Conservation (phyloP, 305 asterid genomes). For the Rubia peregrina region DNA sequence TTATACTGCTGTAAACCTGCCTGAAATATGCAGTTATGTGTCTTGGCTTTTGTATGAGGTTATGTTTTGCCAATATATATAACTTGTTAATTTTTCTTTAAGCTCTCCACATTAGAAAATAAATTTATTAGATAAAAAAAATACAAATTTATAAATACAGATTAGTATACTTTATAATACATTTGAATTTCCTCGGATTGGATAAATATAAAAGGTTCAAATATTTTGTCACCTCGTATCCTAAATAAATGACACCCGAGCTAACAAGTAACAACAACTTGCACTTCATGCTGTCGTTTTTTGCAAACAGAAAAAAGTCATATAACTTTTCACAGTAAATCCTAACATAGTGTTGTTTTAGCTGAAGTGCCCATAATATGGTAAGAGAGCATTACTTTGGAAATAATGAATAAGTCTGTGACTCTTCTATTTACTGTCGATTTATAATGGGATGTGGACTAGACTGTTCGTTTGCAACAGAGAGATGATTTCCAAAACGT, state of each 20-base stretch:
- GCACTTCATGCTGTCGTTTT: not conserved
- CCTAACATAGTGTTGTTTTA: not conserved
- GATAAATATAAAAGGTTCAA: too few relatives aligned
- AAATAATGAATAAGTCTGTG: not conserved
- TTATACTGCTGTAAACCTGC: too few relatives aligned
- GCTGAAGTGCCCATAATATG: not conserved
- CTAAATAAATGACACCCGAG: slow-evolving; percentile 2
- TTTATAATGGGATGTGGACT: not conserved
- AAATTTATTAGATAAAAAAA: not conserved
- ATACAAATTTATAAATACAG: not conserved
- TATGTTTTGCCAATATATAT: too few relatives aligned
- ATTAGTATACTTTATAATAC: too few relatives aligned
- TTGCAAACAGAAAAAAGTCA: not conserved
- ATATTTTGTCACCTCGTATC: not conserved
- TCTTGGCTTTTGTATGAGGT: too few relatives aligned
- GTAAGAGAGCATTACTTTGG: not conserved
- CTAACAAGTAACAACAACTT: not conserved
- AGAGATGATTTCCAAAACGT: too few relatives aligned
- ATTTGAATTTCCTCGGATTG: not conserved
- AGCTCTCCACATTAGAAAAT: not conserved
- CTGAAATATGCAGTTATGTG: too few relatives aligned
- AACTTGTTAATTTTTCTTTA: too few relatives aligned
- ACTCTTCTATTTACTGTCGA: not conserved
- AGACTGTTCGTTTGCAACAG: not conserved
- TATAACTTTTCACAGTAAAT: not conserved